A percentile compares a stretch with the other conserved stretches of the same genome.
Conservation (phyloP, 2,329 filamentous ascomycete genomes). For the Fusarium sp. region DNA sequence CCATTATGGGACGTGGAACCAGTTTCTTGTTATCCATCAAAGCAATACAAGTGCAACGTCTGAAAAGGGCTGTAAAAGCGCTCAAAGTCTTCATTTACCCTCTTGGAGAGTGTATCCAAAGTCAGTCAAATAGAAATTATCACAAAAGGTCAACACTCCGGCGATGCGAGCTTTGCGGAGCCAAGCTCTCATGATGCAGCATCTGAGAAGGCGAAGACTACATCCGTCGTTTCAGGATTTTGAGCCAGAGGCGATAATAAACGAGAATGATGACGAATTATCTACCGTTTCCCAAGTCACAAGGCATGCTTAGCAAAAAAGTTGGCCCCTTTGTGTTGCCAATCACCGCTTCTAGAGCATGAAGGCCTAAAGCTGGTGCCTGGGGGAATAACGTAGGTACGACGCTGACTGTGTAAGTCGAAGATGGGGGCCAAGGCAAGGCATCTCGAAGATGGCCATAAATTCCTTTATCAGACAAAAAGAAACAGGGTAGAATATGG, state of each 20-base stretch:
- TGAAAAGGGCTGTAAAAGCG: background rate
- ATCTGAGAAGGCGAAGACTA: background rate
- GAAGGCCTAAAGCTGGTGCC: constrained; percentile 33
- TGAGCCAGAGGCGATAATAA: constrained; percentile 6
- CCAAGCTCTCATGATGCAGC: constrained; percentile 7
- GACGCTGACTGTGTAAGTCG: constrained; percentile 37
- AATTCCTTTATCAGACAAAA: background rate
- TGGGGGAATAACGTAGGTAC: constrained; percentile 22
- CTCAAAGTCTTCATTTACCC: background rate
- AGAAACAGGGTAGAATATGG: background rate
- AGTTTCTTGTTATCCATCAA: background rate
- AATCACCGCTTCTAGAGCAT: constrained; percentile 17
- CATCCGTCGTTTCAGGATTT: background rate
- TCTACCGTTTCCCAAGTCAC: constrained; percentile 22
- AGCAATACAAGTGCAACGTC: background rate
- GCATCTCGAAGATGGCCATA: background rate
- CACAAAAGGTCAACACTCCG: background rate
- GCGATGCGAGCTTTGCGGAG: background rate
- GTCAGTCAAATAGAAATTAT: background rate
- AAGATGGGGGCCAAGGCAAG: constrained; percentile 22
- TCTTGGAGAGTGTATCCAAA: background rate
- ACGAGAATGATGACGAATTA: constrained; percentile 35
- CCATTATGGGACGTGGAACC: background rate
- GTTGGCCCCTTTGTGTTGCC: constrained; percentile 30
- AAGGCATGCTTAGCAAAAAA: constrained; percentile 23